These are phyloP conservation scores for Neoarthrinium moseri DNA, from an alignment of 2,329 filamentous ascomycete species.

Conservation along the genomic window DNA sequence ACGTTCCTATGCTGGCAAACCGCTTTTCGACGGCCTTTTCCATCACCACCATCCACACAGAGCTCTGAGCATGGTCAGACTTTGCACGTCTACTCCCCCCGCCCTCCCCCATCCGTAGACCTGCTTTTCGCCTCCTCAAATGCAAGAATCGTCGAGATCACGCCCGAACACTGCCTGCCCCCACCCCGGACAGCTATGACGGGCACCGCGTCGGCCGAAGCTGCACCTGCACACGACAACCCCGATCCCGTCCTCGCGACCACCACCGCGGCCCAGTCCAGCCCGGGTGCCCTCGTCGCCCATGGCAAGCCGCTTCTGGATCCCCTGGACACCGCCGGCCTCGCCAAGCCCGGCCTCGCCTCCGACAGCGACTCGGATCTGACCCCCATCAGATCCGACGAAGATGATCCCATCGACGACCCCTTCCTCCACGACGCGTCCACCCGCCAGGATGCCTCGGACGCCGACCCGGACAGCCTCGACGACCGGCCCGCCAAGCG, in stretches of 20 bases:
- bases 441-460: constrained; percentile 23
- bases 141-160: constrained; percentile 57
- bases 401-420: constrained; percentile 19
- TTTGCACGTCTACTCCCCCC: constrained; percentile 39
- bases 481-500: constrained; percentile 61
- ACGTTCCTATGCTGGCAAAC: constrained; percentile 46
- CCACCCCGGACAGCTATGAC: constrained; percentile 52
- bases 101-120: constrained; percentile 51
- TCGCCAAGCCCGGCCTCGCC: background rate
- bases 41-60: constrained; percentile 44
- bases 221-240: constrained; percentile 36
- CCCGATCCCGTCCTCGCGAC: constrained; percentile 10
- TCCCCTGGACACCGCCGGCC: background rate
- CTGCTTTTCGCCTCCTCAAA: constrained; percentile 54
- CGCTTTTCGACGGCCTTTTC: constrained; percentile 40
- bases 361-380: constrained; percentile 11
- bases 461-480: constrained; percentile 25
- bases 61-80: constrained; percentile 55
- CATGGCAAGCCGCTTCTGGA: constrained; percentile 2
- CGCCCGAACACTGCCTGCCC: constrained; percentile 43
- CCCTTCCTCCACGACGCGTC: constrained; percentile 13
- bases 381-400: constrained; percentile 16
- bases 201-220: constrained; percentile 57
- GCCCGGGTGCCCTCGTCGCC: background rate
- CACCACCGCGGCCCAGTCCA: background rate